These are phyloP conservation scores for Calonectria pauciramosa DNA, from an alignment of 2,329 filamentous ascomycete genomes.

Conservation along the genomic window DNA sequence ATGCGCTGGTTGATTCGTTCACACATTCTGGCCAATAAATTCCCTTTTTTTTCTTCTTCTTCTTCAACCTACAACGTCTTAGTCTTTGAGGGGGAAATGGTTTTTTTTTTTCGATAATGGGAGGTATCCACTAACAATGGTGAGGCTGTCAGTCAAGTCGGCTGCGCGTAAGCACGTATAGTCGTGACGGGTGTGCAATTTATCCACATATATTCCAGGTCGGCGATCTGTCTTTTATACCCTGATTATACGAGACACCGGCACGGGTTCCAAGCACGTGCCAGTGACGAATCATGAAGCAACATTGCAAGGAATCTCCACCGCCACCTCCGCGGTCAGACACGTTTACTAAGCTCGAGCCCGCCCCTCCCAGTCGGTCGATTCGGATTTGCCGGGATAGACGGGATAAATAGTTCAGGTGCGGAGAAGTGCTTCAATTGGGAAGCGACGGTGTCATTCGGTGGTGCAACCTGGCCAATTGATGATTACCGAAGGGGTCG, in stretches of 20 bases:
- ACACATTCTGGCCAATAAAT: background rate
- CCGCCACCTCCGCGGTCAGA: conserved; percentile 8
- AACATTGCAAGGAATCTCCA: conserved; percentile 8
- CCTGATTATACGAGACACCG: conserved; percentile 10
- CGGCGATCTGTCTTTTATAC: conserved; percentile 14
- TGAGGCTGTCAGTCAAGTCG: background rate
- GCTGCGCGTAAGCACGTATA: background rate
- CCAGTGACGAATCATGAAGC: conserved; percentile 10
- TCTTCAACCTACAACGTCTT: background rate
- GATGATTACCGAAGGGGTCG: background rate
- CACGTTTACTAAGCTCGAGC: conserved; percentile 5
- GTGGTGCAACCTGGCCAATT: background rate
- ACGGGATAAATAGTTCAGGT: conserved; percentile 1
- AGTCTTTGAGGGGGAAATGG: background rate
- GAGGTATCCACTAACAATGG: background rate
- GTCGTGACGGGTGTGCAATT: conserved; percentile 3
- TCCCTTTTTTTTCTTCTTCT: background rate
- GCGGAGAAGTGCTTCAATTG: background rate
- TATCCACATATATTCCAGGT: background rate
- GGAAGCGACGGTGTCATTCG: background rate
- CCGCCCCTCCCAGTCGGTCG: background rate
- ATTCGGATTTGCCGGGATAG: conserved; percentile 11
- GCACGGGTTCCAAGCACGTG: conserved; percentile 7
- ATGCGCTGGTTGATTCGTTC: background rate
- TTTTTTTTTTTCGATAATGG: background rate